Evolutionary conservation across 345 rosid species (phyloP).

Genomic region (Bruguiera sexangula): DNA sequence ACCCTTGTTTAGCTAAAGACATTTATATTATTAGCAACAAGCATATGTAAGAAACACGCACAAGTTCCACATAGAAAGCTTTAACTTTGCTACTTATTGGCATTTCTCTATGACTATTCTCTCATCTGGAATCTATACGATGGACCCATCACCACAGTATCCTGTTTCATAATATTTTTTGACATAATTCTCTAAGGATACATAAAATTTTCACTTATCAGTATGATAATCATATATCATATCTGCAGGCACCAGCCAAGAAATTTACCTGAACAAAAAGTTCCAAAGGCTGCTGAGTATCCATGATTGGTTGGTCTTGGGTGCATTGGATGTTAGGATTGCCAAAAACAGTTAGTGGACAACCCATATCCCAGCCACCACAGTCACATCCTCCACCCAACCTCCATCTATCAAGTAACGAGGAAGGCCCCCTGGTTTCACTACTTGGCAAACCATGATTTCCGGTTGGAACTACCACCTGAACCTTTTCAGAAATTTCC

Average conservation of each 20-base stretch:
- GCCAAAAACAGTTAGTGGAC: slow-evolving; percentile 71
- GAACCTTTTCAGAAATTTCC: slow-evolving; percentile 36
- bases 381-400: slow-evolving; percentile 94
- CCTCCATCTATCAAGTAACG: slow-evolving; percentile 86
- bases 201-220: slow-evolving; percentile 2
- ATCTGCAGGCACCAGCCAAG: not conserved
- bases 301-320: slow-evolving; percentile 46
- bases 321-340: slow-evolving; percentile 42
- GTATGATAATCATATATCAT: not conserved
- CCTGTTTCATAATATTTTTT: not conserved
- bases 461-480: slow-evolving; percentile 74
- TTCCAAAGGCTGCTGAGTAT: slow-evolving; percentile 49
- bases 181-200: too few relatives aligned
- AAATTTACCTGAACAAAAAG: slow-evolving; percentile 63
- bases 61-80: not conserved
- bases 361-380: slow-evolving; percentile 99
- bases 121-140: not conserved
- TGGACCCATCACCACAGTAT: not conserved
- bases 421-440: slow-evolving; percentile 59
- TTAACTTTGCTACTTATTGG: not conserved
- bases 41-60: not conserved
- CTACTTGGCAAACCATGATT: slow-evolving; percentile 67
- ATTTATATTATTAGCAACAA: not conserved
- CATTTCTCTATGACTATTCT: not conserved
- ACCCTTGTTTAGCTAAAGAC: not conserved